Percentiles rank a stretch among this genome's conserved stretches.
Evolutionary conservation across 441 rosid species (phyloP).

Genomic region (Mallotus repandus): DNA sequence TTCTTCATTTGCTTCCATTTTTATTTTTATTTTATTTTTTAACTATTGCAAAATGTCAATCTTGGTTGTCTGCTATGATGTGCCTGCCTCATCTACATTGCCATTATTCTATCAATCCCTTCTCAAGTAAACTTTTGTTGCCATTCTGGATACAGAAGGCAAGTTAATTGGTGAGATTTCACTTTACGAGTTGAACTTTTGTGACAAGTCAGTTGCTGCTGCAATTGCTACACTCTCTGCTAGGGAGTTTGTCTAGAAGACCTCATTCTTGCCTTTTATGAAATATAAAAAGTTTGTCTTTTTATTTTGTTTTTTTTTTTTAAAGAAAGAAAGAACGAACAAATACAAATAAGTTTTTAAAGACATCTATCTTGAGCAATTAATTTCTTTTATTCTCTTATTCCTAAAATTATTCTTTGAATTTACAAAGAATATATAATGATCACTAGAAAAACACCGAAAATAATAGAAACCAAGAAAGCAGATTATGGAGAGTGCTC

Average conservation of each 20-base stretch:
- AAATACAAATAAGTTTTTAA: too few relatives aligned
- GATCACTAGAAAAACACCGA: too few relatives aligned
- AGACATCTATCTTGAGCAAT: not conserved
- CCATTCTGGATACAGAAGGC: slow-evolving; percentile 64
- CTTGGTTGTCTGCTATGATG: slow-evolving; percentile 55
- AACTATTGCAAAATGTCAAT: too few relatives aligned
- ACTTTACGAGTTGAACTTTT: slow-evolving; percentile 62
- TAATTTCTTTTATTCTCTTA: not conserved
- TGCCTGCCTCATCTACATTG: slow-evolving; percentile 63
- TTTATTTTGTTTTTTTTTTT: too few relatives aligned
- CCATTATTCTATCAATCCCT: slow-evolving; percentile 51
- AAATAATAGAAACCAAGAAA: too few relatives aligned
- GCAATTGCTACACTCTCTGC: slow-evolving; percentile 57
- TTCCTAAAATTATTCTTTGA: not conserved
- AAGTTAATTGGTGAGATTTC: slow-evolving; percentile 74
- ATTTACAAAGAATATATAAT: not conserved
- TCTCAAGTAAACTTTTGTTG: slow-evolving; percentile 64
- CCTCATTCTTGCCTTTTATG: too few relatives aligned
- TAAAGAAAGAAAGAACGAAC: too few relatives aligned
- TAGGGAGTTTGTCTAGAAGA: slow-evolving; percentile 36
- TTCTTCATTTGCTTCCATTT: not conserved
- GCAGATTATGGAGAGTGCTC: not conserved
- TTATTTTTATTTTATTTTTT: not conserved
- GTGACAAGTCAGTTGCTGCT: slow-evolving; percentile 65
- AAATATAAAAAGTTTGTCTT: too few relatives aligned